Conservation (phyloP, 257 asterid genomes). For the Fraxinus americana region DNA sequence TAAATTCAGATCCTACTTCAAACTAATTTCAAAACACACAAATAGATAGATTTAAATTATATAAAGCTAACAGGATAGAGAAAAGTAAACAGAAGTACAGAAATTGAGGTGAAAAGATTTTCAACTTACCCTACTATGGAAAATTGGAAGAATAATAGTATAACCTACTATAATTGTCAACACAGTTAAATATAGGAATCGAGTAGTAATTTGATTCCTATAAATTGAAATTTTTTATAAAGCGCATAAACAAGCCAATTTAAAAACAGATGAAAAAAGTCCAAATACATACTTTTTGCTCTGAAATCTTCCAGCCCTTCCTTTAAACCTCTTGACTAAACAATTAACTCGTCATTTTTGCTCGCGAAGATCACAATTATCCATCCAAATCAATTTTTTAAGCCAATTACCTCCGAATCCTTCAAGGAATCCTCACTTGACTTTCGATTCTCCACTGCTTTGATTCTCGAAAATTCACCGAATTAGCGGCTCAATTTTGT, state of each 20-base stretch:
- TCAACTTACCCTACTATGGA: background rate
- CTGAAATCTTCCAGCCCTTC: background rate
- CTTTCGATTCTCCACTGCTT: slow-evolving; percentile 9
- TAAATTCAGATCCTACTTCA: background rate
- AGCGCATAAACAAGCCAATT: background rate
- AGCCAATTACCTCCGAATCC: background rate
- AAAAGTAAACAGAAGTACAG: background rate
- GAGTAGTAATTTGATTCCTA: background rate
- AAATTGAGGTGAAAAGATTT: background rate
- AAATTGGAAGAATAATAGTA: background rate
- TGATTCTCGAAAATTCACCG: background rate
- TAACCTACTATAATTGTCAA: background rate
- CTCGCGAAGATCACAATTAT: background rate
- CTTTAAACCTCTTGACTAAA: slow-evolving; percentile 10
- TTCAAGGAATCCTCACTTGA: slow-evolving; percentile 1
- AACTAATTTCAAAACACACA: background rate
- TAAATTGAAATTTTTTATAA: background rate
- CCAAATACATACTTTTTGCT: slow-evolving; percentile 12
- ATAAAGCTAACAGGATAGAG: background rate
- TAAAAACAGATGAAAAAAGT: background rate
- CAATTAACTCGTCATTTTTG: background rate
- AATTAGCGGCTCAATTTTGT: slow-evolving; percentile 4
- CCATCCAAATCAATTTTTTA: background rate
- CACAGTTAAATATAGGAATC: background rate
- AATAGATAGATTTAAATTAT: background rate